Evolutionary conservation across 176 grass and related monocot species (phyloP).

Genomic region (Dendrocalamus sinicus): DNA sequence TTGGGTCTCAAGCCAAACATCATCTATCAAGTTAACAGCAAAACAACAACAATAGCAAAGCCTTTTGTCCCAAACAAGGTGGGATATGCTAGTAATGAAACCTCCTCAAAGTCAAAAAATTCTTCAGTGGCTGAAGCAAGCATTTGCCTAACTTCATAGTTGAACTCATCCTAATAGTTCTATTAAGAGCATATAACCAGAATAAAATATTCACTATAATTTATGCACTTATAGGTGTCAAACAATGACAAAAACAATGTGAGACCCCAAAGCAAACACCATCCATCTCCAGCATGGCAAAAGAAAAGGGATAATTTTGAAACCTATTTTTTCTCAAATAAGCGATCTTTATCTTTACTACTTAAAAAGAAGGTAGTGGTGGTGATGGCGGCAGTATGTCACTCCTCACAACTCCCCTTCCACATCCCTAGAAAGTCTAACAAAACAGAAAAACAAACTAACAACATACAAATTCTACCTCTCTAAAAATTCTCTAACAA

Average conservation of each 20-base stretch:
- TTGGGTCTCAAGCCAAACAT: constrained; percentile 18
- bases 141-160: not conserved
- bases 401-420: too few species aligned
- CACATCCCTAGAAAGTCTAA: too few species aligned
- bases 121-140: constrained; percentile 16
- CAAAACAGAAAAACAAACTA: too few species aligned
- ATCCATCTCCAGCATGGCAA: not conserved
- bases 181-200: not conserved
- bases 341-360: not conserved
- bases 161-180: constrained; percentile 16
- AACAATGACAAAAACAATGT: not conserved
- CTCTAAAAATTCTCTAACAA: too few species aligned
- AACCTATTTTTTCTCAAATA: constrained; percentile 3
- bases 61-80: too few species aligned
- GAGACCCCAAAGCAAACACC: not conserved
- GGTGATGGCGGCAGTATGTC: too few species aligned
- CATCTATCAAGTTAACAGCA: constrained; percentile 2
- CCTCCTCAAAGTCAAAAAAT: not conserved
- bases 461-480: too few species aligned
- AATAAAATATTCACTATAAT: not conserved
- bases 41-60: too few species aligned
- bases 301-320: not conserved
- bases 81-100: too few species aligned
- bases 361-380: too few species aligned
- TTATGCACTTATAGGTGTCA: constrained; percentile 8